phyloP scores from a whole-genome alignment of 257 asterid genomes.

The Scutellaria barbata region DNA sequence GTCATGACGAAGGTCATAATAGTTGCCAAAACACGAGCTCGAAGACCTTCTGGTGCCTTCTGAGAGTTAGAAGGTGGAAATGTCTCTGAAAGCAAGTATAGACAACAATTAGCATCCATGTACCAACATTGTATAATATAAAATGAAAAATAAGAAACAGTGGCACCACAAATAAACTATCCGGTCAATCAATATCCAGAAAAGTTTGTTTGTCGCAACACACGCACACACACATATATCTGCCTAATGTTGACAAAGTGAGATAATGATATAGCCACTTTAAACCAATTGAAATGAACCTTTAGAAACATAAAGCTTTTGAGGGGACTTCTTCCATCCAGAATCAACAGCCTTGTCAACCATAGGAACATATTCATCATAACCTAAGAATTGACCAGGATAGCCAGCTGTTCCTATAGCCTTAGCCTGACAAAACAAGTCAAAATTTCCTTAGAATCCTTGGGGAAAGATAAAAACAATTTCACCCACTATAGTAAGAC shows the following conservation, averaged over 20 bases:
- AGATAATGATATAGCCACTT: background rate
- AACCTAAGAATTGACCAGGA: slow-evolving; percentile 61
- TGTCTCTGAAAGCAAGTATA: slow-evolving; percentile 44
- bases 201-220: background rate
- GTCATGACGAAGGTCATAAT: slow-evolving; percentile 77
- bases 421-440: slow-evolving; percentile 68
- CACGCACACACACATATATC: background rate
- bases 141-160: too few species aligned
- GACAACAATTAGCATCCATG: slow-evolving; percentile 20
- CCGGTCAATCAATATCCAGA: background rate
- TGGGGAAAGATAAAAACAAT: background rate
- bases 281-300: slow-evolving; percentile 48
- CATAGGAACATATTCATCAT: slow-evolving; percentile 98
- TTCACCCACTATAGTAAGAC: background rate
- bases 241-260: background rate
- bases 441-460: slow-evolving; percentile 18
- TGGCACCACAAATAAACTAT: background rate
- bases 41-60: slow-evolving; percentile 63
- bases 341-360: slow-evolving; percentile 98
- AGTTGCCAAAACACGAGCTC: slow-evolving; percentile 58
- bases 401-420: slow-evolving; percentile 64
- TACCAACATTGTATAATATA: too few species aligned
- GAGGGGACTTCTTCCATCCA: slow-evolving; percentile 79
- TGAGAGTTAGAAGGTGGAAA: slow-evolving; percentile 46
- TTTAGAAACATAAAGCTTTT: slow-evolving; percentile 54